A percentile compares a stretch with the other conserved stretches of the same genome.
These are phyloP conservation scores for Diplosphaera chodatii DNA, from an alignment of 139 green algal species.

Conservation along the genomic window DNA sequence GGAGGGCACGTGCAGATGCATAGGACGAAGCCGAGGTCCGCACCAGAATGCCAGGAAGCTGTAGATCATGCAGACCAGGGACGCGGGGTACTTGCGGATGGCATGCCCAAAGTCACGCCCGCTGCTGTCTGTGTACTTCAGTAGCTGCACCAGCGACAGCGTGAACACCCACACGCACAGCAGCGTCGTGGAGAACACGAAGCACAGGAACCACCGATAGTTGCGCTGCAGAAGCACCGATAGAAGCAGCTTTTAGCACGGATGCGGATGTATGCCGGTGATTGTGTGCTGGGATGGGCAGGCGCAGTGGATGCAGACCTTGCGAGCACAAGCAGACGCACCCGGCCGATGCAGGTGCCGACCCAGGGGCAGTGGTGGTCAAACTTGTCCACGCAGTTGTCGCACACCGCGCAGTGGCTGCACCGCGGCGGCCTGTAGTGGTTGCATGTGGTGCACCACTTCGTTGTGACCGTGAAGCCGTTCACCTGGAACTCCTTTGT, in stretches of 20 bases:
- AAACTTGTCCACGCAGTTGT: slow-evolving; percentile 98
- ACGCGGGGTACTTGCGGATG: slow-evolving; percentile 38
- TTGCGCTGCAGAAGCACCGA: slow-evolving; percentile 95
- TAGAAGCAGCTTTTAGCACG: no score
- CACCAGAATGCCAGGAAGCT: slow-evolving; percentile 71
- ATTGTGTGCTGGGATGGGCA: no score
- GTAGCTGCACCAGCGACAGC: slow-evolving; percentile 54
- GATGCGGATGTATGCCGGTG: no score
- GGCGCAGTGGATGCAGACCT: no score
- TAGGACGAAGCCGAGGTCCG: no score
- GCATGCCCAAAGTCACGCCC: slow-evolving; percentile 21
- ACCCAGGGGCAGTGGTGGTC: slow-evolving; percentile 99
- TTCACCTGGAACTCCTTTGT: slow-evolving; percentile 43
- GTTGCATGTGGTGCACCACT: slow-evolving; percentile 76
- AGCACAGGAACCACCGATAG: slow-evolving; percentile 95
- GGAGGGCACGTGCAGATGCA: no score
- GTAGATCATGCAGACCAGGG: slow-evolving; percentile 63
- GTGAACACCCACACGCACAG: slow-evolving; percentile 79
- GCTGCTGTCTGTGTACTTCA: slow-evolving; percentile 8
- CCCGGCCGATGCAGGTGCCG: slow-evolving; percentile 81
- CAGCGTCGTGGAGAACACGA: slow-evolving; percentile 78
- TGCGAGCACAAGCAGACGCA: slow-evolving; percentile 11
- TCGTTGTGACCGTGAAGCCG: slow-evolving; percentile 60
- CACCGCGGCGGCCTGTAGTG: slow-evolving; percentile 91
- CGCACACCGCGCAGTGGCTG: slow-evolving; percentile 92